A percentile compares a stretch with the other conserved stretches of the same genome.
phyloP scores from a whole-genome alignment of 768 basidiomycete species.

The Mycena vulgaris region DNA sequence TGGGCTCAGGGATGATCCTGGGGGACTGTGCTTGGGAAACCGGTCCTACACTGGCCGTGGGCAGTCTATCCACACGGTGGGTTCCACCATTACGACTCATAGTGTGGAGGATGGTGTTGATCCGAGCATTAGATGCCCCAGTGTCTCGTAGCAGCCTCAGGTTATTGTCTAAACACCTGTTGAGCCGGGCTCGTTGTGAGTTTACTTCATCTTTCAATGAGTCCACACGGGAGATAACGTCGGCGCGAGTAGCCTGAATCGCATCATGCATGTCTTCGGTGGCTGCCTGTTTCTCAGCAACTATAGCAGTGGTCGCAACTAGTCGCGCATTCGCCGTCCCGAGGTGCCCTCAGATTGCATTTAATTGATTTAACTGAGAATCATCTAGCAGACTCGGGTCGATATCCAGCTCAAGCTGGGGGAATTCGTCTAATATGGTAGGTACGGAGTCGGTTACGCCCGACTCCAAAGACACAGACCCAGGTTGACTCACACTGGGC shows the following conservation, averaged over 20 bases:
- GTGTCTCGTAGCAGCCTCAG: not conserved
- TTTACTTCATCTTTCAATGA: constrained; percentile 2
- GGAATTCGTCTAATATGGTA: not conserved
- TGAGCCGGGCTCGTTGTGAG: not conserved
- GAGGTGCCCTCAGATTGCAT: not conserved
- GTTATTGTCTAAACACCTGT: not conserved
- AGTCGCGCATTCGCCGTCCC: not conserved
- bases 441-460: not conserved
- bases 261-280: not conserved
- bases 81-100: not conserved
- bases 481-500: not conserved
- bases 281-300: not conserved
- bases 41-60: not conserved
- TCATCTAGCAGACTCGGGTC: not conserved
- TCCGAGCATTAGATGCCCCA: not conserved
- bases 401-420: not conserved
- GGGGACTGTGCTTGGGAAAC: not conserved
- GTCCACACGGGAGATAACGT: not conserved
- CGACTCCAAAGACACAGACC: not conserved
- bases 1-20: not conserved
- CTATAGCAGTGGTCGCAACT: not conserved
- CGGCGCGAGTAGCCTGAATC: not conserved
- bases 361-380: not conserved
- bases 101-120: not conserved
- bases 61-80: not conserved